A percentile compares a stretch with the other conserved stretches of the same genome.
Conservation (phyloP, 495 filamentous ascomycete species). For the Talaromyces trachyspermus region DNA sequence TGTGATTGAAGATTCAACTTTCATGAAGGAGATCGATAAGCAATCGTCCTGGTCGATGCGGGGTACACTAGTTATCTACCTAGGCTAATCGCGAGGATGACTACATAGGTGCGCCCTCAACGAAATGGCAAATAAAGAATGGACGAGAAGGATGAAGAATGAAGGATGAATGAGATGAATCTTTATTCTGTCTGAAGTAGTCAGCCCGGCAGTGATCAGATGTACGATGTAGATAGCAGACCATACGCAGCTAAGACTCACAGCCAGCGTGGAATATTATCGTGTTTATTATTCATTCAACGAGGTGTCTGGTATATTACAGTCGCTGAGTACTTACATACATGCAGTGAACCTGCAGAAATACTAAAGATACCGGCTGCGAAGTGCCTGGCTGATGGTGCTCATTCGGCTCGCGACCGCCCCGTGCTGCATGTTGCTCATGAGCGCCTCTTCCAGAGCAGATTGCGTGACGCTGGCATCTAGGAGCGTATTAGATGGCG, state of each 20-base stretch:
- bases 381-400: conserved; percentile 63
- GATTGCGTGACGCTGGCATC: conserved; percentile 93
- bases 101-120: not conserved
- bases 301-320: not conserved
- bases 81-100: not conserved
- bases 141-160: not conserved
- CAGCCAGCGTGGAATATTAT: not conserved
- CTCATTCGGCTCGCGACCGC: conserved; percentile 86
- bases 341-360: not conserved
- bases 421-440: conserved; percentile 82
- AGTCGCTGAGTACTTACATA: not conserved
- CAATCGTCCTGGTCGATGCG: too few relatives aligned
- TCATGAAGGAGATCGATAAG: too few relatives aligned
- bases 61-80: not conserved
- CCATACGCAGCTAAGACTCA: not conserved
- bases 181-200: not conserved
- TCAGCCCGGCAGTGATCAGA: not conserved
- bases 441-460: conserved; percentile 85
- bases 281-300: not conserved
- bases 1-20: too few relatives aligned
- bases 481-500: conserved; percentile 19
- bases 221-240: not conserved
- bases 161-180: not conserved
- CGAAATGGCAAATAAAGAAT: not conserved
- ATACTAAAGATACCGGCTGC: conserved; percentile 39